Conservation (phyloP, 1,284 basidiomycete genomes). For the Pseudozyma tsukubaensis region DNA sequence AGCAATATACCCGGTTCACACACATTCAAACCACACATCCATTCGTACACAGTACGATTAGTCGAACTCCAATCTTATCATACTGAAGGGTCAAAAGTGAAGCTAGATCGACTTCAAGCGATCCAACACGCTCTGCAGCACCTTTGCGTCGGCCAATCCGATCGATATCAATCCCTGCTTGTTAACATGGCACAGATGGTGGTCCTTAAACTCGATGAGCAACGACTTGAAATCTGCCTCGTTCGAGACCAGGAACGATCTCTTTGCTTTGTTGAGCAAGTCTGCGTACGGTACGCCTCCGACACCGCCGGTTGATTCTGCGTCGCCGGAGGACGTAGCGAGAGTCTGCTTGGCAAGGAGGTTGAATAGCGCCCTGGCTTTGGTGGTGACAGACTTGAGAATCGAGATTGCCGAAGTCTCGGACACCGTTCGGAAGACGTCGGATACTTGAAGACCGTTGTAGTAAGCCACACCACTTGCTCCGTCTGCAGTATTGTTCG, state of each 20-base stretch:
- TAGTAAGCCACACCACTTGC: conserved; percentile 18
- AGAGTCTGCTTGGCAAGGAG: conserved; percentile 39
- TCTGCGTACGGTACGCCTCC: conserved; percentile 39
- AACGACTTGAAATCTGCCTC: conserved; percentile 48
- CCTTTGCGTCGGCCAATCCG: conserved; percentile 21
- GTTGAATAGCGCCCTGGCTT: conserved; percentile 55
- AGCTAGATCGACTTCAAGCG: conserved; percentile 30
- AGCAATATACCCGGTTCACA: conserved; percentile 18
- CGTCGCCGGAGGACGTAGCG: background rate
- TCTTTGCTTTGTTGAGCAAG: conserved; percentile 41
- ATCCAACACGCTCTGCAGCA: conserved; percentile 29
- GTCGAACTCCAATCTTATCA: too few species aligned
- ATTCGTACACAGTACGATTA: background rate
- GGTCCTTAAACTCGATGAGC: conserved; percentile 59
- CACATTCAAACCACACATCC: background rate
- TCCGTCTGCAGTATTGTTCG: background rate
- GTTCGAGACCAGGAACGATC: conserved; percentile 49
- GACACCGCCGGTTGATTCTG: background rate
- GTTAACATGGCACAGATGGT: conserved; percentile 41
- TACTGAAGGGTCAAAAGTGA: too few species aligned
- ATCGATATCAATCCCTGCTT: conserved; percentile 32
- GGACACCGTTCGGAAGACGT: conserved; percentile 29
- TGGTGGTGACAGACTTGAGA: conserved; percentile 54
- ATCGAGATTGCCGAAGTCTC: conserved; percentile 53
- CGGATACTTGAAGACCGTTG: conserved; percentile 37